A percentile compares a stretch with the other conserved stretches of the same genome.
phyloP scores from a whole-genome alignment of 768 basidiomycete genomes.

The Termitomyces sp. region DNA sequence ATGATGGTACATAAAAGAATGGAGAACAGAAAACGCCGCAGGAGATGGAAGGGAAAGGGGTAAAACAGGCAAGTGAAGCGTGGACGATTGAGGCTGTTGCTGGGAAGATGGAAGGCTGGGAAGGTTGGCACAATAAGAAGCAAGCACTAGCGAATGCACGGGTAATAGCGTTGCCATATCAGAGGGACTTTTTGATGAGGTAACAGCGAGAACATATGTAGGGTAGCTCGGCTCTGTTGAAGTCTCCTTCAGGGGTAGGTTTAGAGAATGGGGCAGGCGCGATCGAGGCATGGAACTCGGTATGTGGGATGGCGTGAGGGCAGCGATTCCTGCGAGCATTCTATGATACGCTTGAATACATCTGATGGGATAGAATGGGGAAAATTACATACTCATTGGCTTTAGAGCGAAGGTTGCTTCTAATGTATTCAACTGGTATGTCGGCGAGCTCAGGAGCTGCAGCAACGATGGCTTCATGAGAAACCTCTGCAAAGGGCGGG shows the following conservation, averaged over 20 bases:
- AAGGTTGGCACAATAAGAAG: constrained; percentile 54
- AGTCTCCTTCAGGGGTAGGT: constrained; percentile 33
- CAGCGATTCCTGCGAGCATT: constrained; percentile 50
- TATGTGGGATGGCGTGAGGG: constrained; percentile 50
- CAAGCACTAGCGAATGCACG: constrained; percentile 58
- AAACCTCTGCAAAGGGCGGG: constrained; percentile 53
- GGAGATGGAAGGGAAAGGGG: constrained; percentile 73
- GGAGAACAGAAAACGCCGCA: constrained; percentile 60
- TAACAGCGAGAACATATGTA: constrained; percentile 54
- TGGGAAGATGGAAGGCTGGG: constrained; percentile 42
- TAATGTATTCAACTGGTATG: constrained; percentile 67
- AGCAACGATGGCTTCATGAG: constrained; percentile 54
- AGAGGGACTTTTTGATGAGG: constrained; percentile 38
- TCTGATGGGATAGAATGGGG: constrained; percentile 14
- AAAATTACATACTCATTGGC: constrained; percentile 34
- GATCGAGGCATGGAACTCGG: constrained; percentile 65
- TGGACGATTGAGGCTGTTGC: constrained; percentile 20
- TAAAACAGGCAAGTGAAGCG: constrained; percentile 57
- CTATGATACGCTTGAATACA: constrained; percentile 23
- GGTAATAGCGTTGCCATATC: constrained; percentile 51
- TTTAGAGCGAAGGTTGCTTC: constrained; percentile 47
- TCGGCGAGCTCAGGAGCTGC: constrained; percentile 61
- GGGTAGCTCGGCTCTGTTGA: constrained; percentile 34
- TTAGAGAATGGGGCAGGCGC: constrained; percentile 56
- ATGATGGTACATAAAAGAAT: constrained; percentile 69